Conservation (phyloP, 495 filamentous ascomycete genomes). For the Neurospora pannonica region DNA sequence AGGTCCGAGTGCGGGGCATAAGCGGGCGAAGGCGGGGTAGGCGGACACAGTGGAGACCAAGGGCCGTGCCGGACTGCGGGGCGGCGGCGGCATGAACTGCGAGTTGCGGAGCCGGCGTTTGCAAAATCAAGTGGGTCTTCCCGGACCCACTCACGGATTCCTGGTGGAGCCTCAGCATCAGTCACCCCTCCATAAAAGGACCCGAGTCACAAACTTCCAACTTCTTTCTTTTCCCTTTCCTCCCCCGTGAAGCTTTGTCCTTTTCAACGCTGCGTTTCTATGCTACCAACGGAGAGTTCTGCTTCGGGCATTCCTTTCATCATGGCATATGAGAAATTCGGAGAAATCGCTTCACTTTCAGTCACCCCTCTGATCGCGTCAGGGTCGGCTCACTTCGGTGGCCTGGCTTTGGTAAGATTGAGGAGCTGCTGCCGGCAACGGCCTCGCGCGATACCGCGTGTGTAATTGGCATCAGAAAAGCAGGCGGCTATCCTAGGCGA, state of each 20-base stretch:
- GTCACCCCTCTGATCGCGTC: background rate
- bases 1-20: background rate
- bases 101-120: background rate
- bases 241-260: background rate
- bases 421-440: constrained; percentile 11
- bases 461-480: constrained; percentile 20
- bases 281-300: background rate
- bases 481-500: background rate
- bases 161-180: background rate
- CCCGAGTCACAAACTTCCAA: background rate
- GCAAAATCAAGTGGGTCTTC: background rate
- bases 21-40: background rate
- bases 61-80: background rate
- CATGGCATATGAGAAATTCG: background rate
- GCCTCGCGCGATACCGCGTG: constrained; percentile 11
- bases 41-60: background rate
- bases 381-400: background rate
- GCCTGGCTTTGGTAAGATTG: background rate
- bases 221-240: background rate
- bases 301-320: background rate
- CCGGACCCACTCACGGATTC: background rate
- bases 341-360: background rate
- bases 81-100: background rate
- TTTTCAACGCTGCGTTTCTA: background rate
- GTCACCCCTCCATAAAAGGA: background rate